Evolutionary conservation across 805 yeast species (phyloP).

Genomic region (Middelhovenomyces tepae): DNA sequence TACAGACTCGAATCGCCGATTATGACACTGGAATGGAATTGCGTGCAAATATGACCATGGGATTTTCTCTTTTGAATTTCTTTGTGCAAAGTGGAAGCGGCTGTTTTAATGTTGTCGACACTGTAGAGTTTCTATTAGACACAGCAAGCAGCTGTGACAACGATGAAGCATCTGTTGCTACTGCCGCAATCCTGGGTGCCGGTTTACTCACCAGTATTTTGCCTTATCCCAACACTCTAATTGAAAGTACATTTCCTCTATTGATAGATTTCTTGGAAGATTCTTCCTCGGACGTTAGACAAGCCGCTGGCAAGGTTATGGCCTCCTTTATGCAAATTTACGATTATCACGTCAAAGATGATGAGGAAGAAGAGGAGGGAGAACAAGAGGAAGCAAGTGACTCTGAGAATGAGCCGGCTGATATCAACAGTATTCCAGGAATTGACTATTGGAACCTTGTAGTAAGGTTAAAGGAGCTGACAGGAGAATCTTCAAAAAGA

Average conservation of each 20-base stretch:
- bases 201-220: conserved; percentile 18
- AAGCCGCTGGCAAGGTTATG: conserved; percentile 47
- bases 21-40: conserved; percentile 8
- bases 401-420: conserved; percentile 43
- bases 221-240: conserved; percentile 34
- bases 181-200: conserved; percentile 23
- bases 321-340: conserved; percentile 49
- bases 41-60: conserved; percentile 20
- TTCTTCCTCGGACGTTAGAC: conserved; percentile 38
- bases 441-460: conserved; percentile 29
- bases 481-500: conserved; percentile 46
- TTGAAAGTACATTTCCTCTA: conserved; percentile 35
- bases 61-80: conserved; percentile 23
- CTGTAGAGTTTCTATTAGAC: conserved; percentile 19
- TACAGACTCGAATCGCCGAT: conserved; percentile 9
- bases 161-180: conserved; percentile 20
- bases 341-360: conserved; percentile 33
- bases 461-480: conserved; percentile 25
- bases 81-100: conserved; percentile 27
- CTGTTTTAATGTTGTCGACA: conserved; percentile 24
- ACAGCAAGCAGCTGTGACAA: conserved; percentile 14
- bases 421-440: conserved; percentile 44
- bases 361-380: conserved; percentile 31
- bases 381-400: conserved; percentile 26
- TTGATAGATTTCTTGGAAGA: conserved; percentile 36